Percentiles rank a stretch among this genome's conserved stretches.
Conservation (phyloP, 108 stramenopile species). For the Cyclotella cryptica region DNA sequence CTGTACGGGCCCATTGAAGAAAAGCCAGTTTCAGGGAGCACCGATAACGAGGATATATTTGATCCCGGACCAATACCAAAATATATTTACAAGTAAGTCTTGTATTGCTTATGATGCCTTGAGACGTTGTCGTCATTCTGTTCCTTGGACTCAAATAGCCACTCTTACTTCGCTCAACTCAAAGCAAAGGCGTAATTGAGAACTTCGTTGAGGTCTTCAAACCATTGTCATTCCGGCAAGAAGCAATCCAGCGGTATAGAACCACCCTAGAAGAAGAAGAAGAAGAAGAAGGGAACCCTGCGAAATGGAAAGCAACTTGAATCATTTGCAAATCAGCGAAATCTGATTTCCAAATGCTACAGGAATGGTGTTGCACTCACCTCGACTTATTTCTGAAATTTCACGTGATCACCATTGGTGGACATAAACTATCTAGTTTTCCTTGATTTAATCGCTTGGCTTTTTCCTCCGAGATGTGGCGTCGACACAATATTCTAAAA, state of each 20-base stretch:
- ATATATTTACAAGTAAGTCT: conserved; percentile 65
- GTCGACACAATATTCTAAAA: too few species aligned
- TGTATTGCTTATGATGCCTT: not conserved
- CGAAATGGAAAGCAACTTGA: too few species aligned
- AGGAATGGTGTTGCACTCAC: too few species aligned
- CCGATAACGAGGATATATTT: conserved; percentile 34
- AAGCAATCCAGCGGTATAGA: conserved; percentile 40
- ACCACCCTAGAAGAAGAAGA: not conserved
- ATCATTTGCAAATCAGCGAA: too few species aligned
- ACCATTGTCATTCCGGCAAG: conserved; percentile 70
- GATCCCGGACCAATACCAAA: conserved; percentile 85
- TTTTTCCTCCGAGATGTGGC: too few species aligned
- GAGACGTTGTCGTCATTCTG: too few species aligned
- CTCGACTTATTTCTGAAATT: too few species aligned
- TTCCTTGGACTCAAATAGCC: not conserved
- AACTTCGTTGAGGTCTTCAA: conserved; percentile 83
- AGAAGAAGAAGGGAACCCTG: too few species aligned
- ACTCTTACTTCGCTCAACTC: not conserved
- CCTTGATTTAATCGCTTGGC: too few species aligned
- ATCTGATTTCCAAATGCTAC: too few species aligned
- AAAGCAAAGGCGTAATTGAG: conserved; percentile 61
- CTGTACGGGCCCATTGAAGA: conserved; percentile 55
- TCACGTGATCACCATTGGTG: too few species aligned
- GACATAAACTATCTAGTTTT: too few species aligned
- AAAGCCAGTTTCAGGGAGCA: conserved; percentile 1